Evolutionary conservation across 2,329 filamentous ascomycete species (phyloP).

Genomic region (Verticillium longisporum): DNA sequence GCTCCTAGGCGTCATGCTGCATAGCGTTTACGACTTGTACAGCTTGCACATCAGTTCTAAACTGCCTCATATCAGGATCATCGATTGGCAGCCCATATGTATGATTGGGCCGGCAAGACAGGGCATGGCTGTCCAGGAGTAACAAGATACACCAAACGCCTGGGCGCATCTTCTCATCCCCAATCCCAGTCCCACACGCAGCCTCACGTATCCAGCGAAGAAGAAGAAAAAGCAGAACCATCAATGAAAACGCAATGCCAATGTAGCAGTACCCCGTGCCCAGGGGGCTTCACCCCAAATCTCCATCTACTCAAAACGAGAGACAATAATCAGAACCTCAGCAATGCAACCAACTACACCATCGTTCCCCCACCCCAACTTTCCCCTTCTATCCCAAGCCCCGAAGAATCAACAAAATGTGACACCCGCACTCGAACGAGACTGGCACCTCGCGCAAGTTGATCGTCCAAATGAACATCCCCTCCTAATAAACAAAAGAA

Average conservation of each 20-base stretch:
- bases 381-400: not conserved
- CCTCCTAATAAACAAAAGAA: not conserved
- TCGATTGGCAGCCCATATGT: no score
- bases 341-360: not conserved
- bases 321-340: not conserved
- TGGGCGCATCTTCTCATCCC: not conserved
- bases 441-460: no score
- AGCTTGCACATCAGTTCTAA: no score
- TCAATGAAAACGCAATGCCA: not conserved
- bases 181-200: not conserved
- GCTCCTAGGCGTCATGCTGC: no score
- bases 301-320: not conserved
- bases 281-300: no score
- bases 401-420: not conserved
- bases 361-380: no score
- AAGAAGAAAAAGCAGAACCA: not conserved
- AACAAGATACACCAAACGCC: not conserved
- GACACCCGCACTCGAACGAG: no score
- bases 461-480: no score
- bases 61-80: no score
- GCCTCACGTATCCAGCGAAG: not conserved
- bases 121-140: not conserved
- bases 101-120: no score
- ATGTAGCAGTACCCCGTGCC: not conserved
- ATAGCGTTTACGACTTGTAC: no score